Conservation (phyloP, 2,329 filamentous ascomycete genomes). For the Trichothecium roseum region DNA sequence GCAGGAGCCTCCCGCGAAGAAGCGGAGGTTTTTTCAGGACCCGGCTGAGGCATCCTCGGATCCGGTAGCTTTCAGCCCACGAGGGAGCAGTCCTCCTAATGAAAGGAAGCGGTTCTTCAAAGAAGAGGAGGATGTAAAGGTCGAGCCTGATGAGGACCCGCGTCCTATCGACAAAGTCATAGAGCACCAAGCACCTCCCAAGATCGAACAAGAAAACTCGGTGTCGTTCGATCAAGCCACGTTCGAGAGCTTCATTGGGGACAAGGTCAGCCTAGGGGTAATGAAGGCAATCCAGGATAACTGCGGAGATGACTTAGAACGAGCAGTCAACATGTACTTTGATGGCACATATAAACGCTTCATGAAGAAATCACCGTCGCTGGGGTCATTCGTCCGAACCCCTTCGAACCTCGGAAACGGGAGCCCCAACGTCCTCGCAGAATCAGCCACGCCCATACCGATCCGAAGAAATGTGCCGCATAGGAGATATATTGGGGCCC, state of each 20-base stretch:
- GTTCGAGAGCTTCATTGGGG: slow-evolving; percentile 51
- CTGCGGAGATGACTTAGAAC: slow-evolving; percentile 48
- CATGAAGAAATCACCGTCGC: slow-evolving; percentile 17
- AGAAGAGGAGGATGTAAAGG: slow-evolving; percentile 10
- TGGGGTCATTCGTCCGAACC: not conserved
- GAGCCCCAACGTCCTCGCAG: not conserved
- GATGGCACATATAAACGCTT: slow-evolving; percentile 55
- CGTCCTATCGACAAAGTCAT: slow-evolving; percentile 1
- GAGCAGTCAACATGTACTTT: slow-evolving; percentile 59
- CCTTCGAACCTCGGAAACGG: not conserved
- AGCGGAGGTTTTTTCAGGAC: slow-evolving; percentile 26
- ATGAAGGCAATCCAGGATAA: slow-evolving; percentile 40
- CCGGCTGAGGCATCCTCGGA: slow-evolving; percentile 18
- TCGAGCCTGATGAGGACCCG: slow-evolving; percentile 9
- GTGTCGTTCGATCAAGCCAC: slow-evolving; percentile 43
- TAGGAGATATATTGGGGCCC: slow-evolving; percentile 73
- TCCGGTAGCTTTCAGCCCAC: slow-evolving; percentile 12
- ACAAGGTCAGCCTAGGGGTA: slow-evolving; percentile 37
- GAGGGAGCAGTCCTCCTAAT: slow-evolving; percentile 12
- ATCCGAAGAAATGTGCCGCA: slow-evolving; percentile 20
- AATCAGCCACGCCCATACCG: slow-evolving; percentile 1
- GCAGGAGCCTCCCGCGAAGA: slow-evolving; percentile 35
- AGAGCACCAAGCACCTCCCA: too few relatives aligned
- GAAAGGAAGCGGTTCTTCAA: slow-evolving; percentile 15
- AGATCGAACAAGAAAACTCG: slow-evolving; percentile 5